Base-by-base conservation (phyloP, 306 rosid genomes). In the Rosa lucieae region DNA sequence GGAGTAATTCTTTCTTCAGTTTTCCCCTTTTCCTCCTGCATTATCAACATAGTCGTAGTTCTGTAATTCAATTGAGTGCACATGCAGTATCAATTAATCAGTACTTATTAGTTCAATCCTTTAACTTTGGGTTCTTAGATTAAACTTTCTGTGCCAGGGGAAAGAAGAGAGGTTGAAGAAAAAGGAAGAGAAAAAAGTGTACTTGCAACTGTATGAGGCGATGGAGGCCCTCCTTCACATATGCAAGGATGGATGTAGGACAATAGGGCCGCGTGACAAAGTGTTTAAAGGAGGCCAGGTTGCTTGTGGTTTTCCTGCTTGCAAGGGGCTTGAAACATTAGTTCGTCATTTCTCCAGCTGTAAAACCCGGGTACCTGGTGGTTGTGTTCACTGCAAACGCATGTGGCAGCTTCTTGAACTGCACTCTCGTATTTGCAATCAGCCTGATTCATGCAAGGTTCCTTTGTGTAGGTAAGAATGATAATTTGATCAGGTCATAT, bases 391-490 rank as follows among this genome's bases (percentile, higher is more conserved):
- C 66, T 88, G 92, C 88, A 88, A 86, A 65, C 87, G 86, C 62
- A 86, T 86, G 92, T 88, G 92, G 92, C 92, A 88, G 77, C 88
- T 88, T 74, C 86, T 88, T 20, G 86, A 84, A 62, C 77, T 88
- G 82, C 92, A 88, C 75, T 85, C 90, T 76, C 88, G 89, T 58
- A 61, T 88, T 75, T 88, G 92, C 72, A 46, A 79, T 18, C 88
- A 84, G n/a, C 80, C 81, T 21, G 87, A 86, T 62, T 15, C 74
- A 32, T 88, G 92, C 88, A 88, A 82, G 77, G 92, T 88, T 75
- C 90, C 92, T 5, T 87, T 88, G 72, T 86, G 89, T 67, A 84
- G 88, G 89, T 86, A 75, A 77, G 66, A 53, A 67, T 21, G 14
- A 52, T 12, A 32, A 63, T 14, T 63, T 14, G 51, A 52, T 10